Evolutionary conservation across 768 basidiomycete species (phyloP).

Genomic region (Dioszegia aurantiaca): DNA sequence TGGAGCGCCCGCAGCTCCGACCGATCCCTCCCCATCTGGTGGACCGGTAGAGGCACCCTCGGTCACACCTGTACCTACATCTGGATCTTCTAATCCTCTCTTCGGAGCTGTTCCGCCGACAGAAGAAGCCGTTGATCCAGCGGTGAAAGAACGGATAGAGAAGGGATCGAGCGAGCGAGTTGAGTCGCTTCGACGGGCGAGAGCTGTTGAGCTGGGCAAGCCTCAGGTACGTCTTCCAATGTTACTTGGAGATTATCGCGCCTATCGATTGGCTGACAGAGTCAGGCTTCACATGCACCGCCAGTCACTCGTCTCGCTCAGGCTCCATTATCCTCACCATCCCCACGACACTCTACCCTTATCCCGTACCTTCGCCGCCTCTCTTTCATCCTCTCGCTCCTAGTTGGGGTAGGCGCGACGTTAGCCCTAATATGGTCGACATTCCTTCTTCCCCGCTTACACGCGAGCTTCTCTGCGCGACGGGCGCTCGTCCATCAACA

Average conservation of each 20-base stretch:
- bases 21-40: not conserved
- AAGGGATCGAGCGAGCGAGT: conserved; percentile 16
- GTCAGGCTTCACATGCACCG: not conserved
- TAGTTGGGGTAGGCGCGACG: conserved; percentile 33
- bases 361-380: conserved; percentile 32
- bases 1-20: not conserved
- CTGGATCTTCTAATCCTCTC: conserved; percentile 24
- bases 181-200: conserved; percentile 1
- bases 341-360: conserved; percentile 11
- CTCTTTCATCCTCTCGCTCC: conserved; percentile 37
- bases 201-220: conserved; percentile 4
- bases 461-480: conserved; percentile 48
- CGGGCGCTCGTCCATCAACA: conserved; percentile 45
- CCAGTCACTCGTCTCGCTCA: not conserved
- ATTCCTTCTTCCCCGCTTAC: conserved; percentile 45
- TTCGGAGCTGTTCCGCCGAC: conserved; percentile 29
- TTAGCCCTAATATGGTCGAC: conserved; percentile 37
- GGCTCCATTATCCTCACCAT: conserved; percentile 1
- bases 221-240: no score
- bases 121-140: not conserved
- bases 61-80: not conserved
- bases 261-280: no score
- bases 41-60: not conserved
- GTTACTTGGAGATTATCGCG: no score
- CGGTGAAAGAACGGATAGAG: conserved; percentile 12